Percentiles rank a stretch among this genome's conserved stretches.
phyloP scores from a whole-genome alignment of 2,329 filamentous ascomycete genomes.

The Truncatella angustata region DNA sequence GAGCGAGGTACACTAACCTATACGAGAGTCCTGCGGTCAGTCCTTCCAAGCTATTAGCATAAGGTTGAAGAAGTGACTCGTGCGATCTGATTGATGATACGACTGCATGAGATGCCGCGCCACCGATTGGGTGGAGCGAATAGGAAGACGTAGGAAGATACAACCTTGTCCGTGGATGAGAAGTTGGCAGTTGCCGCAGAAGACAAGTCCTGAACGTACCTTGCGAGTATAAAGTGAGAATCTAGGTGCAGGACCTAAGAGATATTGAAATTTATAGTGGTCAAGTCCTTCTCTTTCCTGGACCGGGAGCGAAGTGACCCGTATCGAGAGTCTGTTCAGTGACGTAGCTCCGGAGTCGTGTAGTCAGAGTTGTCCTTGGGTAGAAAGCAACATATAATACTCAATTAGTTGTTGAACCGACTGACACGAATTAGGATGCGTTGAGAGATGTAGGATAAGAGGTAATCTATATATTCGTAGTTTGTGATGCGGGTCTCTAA shows the following conservation, averaged over 20 bases:
- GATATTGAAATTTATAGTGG: not conserved
- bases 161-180: not conserved
- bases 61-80: not conserved
- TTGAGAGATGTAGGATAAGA: not conserved
- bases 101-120: not conserved
- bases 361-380: not conserved
- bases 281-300: not conserved
- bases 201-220: too few relatives aligned
- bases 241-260: too few relatives aligned
- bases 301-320: too few relatives aligned
- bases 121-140: constrained; percentile 2
- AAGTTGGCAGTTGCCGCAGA: too few relatives aligned
- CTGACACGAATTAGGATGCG: not conserved
- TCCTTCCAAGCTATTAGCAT: constrained; percentile 1
- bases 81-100: constrained; percentile 5
- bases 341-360: too few relatives aligned
- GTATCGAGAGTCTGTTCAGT: too few relatives aligned
- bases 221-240: too few relatives aligned
- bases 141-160: not conserved
- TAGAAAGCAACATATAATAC: too few relatives aligned
- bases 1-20: constrained; percentile 6
- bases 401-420: too few relatives aligned
- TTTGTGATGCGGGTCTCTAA: not conserved
- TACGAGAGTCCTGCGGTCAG: not conserved
- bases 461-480: constrained; percentile 34